Evolutionary conservation across 768 basidiomycete genomes (phyloP), one percentile per base, ranked within the genome.

Genomic region (Wakefieldia striispora): DNA sequence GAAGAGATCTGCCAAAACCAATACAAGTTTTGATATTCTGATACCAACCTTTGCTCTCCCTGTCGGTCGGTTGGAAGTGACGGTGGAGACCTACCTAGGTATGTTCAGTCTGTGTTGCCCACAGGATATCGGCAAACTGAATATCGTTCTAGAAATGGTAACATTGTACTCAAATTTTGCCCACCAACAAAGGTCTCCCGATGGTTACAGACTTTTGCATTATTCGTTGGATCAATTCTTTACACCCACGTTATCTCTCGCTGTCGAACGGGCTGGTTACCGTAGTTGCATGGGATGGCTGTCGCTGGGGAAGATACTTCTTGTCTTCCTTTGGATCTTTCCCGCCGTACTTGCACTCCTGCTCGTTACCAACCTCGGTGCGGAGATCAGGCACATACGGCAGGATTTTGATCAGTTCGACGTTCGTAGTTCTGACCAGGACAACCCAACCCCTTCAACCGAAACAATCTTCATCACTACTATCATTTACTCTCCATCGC

Each of bases 1-100:
- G 35, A 80, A 75, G 54, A 68, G 58, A 47, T 75, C 68, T 51
- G 56, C 53, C 40, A 66, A 55, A 23, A 63, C 66, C 21, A 63
- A 60, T 43, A 56, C 57, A 3, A 52, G 60, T 23, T 47, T 83
- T 16, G 67, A 79, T 53, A 64, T 89, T 17, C 68, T 86, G 39
- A 63, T 91, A 38, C 89, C 89, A 8, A 79, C 81, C n/a, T 91
- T 91, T 58, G 64, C 79, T 4, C 68, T 89, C n/a, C 80, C 86
- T 7, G 71, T 91, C 37, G 82, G 83, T 39, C 73, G 75, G 61
- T 67, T 90, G 50, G 82, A 86, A 59, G 84, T 88, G 2, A 72
- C 72, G 19, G 63, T 91, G 43, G 80, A 82, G 40, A 63, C 66
- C 17, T 64, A 70, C 54, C 59, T 75, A 55, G 84, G 88, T 86